phyloP scores from a whole-genome alignment of 306 rosid species.

The Trichosanthes truncata region DNA sequence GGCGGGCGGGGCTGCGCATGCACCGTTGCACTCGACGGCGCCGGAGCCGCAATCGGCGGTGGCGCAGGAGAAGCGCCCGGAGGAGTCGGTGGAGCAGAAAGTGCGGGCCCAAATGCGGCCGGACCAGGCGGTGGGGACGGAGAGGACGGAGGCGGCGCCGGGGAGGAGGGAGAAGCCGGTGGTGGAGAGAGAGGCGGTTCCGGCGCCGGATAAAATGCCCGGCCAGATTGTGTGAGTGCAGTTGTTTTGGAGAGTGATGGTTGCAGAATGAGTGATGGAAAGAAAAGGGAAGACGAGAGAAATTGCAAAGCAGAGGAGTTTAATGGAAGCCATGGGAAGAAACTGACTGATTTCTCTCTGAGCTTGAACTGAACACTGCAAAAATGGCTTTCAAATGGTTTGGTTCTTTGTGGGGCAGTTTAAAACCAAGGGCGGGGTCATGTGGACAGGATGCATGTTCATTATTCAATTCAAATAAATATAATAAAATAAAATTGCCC shows the following conservation, averaged over 20 bases:
- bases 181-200: constrained; percentile 44
- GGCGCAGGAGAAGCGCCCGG: constrained; percentile 54
- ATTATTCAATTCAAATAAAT: background rate
- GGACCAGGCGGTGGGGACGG: constrained; percentile 57
- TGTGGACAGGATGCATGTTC: background rate
- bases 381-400: too few relatives aligned
- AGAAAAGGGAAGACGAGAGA: background rate
- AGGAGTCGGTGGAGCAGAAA: constrained; percentile 34
- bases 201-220: constrained; percentile 50
- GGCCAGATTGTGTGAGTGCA: constrained; percentile 79
- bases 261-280: constrained; percentile 13
- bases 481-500: too few relatives aligned
- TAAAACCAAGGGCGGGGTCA: background rate
- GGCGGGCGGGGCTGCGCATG: constrained; percentile 51
- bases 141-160: constrained; percentile 32
- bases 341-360: background rate
- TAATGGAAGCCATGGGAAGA: background rate
- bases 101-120: constrained; percentile 91
- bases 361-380: too few relatives aligned
- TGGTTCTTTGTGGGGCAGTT: background rate
- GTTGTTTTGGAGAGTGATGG: constrained; percentile 50
- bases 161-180: constrained; percentile 59
- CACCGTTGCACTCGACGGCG: constrained; percentile 40
- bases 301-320: background rate
- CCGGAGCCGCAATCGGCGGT: constrained; percentile 81